Base-by-base conservation (phyloP, 2,329 filamentous ascomycete species). In the Aureobasidium lini region DNA sequence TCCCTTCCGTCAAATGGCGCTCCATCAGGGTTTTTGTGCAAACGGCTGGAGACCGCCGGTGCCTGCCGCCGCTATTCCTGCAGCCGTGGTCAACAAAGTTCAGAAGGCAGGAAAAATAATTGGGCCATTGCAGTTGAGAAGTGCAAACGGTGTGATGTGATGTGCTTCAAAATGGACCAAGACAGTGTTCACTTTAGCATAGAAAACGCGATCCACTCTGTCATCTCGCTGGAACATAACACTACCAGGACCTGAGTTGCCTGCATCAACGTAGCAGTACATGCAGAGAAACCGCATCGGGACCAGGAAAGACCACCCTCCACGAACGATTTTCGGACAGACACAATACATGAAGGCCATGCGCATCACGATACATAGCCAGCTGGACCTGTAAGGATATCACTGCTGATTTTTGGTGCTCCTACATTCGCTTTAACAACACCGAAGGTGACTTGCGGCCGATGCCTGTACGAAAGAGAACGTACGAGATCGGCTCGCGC, bases 1-100 rank as follows among this genome's bases (percentile, higher is more conserved):
- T 58, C 54, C 44, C 32, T 47, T 57, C 53, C 42, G 43, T 57
- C 43, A 34, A 10, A 47, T 31, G 53, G 32, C 34, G 53, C 42
- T 31, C 29, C 42, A 6, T 23, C 53, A 37, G 53, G 42, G 18
- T 44, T 37, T 47, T 47, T 40, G 31, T 34, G 36, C 36, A 49
- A 58, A 58, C 54, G 54, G 54, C 44, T 58, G 32, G 54, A n/a
- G 32, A 32, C 36, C 44, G 28, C 36, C 54, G 34, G 54, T 58
- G 46, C 36, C 54, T 49, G 44, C 54, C 54, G 54, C 54, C 43
- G 43, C 54, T 58, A 58, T 36, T 49, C 34, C 44, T 58, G 54
- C 54, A 49, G 44, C 43, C 31, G 32, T 47, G 18, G 31, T 28
- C 53, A 43, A 47, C 53, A 57, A 57, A 28, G 53, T 47, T 57